Conservation (phyloP, 176 grass and related monocot genomes). For the Melocanna baccifera region DNA sequence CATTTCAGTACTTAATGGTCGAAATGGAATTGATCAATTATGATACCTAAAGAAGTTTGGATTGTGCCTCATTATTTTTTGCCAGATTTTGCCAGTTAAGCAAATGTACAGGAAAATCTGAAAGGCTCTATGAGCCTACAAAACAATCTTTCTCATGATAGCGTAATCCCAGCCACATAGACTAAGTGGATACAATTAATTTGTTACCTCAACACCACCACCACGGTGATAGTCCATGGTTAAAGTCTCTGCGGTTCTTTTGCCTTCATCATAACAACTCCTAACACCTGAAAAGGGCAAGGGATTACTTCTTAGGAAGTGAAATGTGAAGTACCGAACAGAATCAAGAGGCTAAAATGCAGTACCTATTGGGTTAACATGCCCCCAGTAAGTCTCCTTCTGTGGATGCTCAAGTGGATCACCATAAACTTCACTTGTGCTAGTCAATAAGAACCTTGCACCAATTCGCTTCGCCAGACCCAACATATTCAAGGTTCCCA, state of each 20-base stretch:
- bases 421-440: constrained; percentile 93
- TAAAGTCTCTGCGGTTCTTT: constrained; percentile 83
- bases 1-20: background rate
- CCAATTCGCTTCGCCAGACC: constrained; percentile 89
- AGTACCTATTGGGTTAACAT: constrained; percentile 95
- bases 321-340: background rate
- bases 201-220: constrained; percentile 64
- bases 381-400: constrained; percentile 89
- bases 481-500: constrained; percentile 96
- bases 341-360: background rate
- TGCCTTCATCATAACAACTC: constrained; percentile 87
- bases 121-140: background rate
- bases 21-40: background rate
- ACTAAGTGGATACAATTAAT: background rate
- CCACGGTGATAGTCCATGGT: constrained; percentile 81
- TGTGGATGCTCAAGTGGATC: constrained; percentile 96
- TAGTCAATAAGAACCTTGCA: constrained; percentile 86
- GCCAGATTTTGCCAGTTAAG: background rate
- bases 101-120: background rate
- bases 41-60: background rate
- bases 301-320: constrained; percentile 1
- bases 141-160: background rate
- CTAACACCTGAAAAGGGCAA: constrained; percentile 54
- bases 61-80: background rate
- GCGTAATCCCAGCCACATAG: background rate